phyloP scores from a whole-genome alignment of 2,329 filamentous ascomycete genomes.

The Macrophomina tecta region DNA sequence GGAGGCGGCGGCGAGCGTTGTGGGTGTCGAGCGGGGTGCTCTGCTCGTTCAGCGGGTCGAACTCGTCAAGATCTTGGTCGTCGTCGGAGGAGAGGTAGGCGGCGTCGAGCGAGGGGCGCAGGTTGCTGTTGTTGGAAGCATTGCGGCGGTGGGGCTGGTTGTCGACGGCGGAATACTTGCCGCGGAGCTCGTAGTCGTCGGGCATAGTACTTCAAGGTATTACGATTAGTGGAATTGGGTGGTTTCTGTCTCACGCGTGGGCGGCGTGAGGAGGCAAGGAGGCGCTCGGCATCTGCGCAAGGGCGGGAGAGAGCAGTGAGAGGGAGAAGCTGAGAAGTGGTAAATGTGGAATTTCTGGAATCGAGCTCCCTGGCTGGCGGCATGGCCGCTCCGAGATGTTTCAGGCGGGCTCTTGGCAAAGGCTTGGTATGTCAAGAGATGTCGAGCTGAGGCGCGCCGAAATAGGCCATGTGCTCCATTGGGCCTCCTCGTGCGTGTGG shows the following conservation, averaged over 20 bases:
- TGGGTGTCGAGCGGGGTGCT: slow-evolving; percentile 43
- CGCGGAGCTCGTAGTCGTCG: slow-evolving; percentile 41
- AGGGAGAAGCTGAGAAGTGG: slow-evolving; percentile 2
- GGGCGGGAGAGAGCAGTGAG: not conserved
- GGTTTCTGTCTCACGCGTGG: slow-evolving; percentile 1
- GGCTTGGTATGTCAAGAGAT: slow-evolving; percentile 19
- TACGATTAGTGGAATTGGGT: not conserved
- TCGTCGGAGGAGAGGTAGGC: slow-evolving; percentile 44
- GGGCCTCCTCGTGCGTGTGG: not conserved
- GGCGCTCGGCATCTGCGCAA: slow-evolving; percentile 1
- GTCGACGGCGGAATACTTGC: slow-evolving; percentile 47
- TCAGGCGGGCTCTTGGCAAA: slow-evolving; percentile 16
- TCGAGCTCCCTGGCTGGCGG: slow-evolving; percentile 16
- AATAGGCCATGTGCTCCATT: not conserved
- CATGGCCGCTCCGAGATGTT: not conserved
- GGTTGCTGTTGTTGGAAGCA: slow-evolving; percentile 41
- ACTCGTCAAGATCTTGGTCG: slow-evolving; percentile 50
- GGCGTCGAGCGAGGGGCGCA: slow-evolving; percentile 36
- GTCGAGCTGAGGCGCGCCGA: slow-evolving; percentile 14
- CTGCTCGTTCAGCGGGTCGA: slow-evolving; percentile 53
- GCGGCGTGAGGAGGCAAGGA: slow-evolving; percentile 14
- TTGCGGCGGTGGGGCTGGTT: slow-evolving; percentile 28
- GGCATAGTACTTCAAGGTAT: slow-evolving; percentile 16
- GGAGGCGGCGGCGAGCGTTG: slow-evolving; percentile 42
- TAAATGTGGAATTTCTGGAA: slow-evolving; percentile 14